Evolutionary conservation across 1,284 basidiomycete species (phyloP).

Genomic region (Ceratobasidium sp.): DNA sequence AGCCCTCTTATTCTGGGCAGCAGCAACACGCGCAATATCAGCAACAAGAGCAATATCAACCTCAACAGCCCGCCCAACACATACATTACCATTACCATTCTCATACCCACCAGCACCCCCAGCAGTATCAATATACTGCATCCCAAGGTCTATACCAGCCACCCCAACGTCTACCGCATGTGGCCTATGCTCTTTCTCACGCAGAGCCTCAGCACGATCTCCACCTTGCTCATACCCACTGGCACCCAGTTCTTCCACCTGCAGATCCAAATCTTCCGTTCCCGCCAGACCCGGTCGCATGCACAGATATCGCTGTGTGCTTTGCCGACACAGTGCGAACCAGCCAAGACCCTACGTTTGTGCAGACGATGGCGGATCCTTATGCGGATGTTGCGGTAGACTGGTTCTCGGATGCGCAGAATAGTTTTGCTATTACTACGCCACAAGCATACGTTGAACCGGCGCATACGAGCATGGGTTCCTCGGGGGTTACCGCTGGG

Average conservation of each 20-base stretch:
- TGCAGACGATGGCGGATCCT: conserved; percentile 9
- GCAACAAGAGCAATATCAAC: neutral
- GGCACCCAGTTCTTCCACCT: conserved; percentile 29
- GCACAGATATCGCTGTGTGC: conserved; percentile 30
- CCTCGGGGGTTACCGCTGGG: neutral
- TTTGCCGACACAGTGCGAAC: conserved; percentile 30
- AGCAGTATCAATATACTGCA: neutral
- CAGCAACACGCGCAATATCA: conserved; percentile 2
- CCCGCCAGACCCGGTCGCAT: conserved; percentile 29
- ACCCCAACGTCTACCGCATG: conserved; percentile 4
- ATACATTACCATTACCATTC: neutral
- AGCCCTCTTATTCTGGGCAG: neutral
- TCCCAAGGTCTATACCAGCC: neutral
- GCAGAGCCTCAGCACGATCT: conserved; percentile 34
- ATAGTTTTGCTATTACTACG: conserved; percentile 14
- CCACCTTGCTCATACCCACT: conserved; percentile 18
- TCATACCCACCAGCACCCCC: neutral
- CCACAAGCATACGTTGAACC: neutral
- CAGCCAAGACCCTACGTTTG: conserved; percentile 22
- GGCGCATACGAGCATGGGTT: neutral
- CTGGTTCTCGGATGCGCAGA: conserved; percentile 6
- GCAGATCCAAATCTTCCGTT: conserved; percentile 28
- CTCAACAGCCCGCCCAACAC: conserved; percentile 11
- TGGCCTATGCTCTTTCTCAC: conserved; percentile 19
- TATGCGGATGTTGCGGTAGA: conserved; percentile 11